Conservation (phyloP, 2,329 filamentous ascomycete species). For the Zasmidium citrigriseum region DNA sequence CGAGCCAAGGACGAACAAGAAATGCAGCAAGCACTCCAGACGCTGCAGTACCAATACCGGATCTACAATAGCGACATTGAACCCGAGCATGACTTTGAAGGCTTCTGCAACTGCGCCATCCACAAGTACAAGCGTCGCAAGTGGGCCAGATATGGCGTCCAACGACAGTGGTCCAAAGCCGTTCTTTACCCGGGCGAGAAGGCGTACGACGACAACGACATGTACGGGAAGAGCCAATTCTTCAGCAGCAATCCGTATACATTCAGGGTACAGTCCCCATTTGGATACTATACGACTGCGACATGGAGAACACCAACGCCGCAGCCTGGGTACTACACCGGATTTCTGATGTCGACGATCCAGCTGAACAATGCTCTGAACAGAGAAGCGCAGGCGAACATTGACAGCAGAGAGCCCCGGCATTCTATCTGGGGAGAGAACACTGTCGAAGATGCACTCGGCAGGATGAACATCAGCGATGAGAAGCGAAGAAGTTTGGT, state of each 20-base stretch:
- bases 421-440: slow-evolving; percentile 41
- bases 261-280: slow-evolving; percentile 36
- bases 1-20: slow-evolving; percentile 47
- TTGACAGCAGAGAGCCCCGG: slow-evolving; percentile 39
- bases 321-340: slow-evolving; percentile 35
- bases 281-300: slow-evolving; percentile 30
- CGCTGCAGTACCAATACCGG: slow-evolving; percentile 40
- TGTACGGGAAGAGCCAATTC: slow-evolving; percentile 15
- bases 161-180: slow-evolving; percentile 47
- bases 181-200: slow-evolving; percentile 49
- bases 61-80: slow-evolving; percentile 52
- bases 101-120: slow-evolving; percentile 43
- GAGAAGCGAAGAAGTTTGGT: slow-evolving; percentile 13
- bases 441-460: slow-evolving; percentile 34
- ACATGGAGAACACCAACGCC: slow-evolving; percentile 30
- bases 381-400: slow-evolving; percentile 36
- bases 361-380: slow-evolving; percentile 40
- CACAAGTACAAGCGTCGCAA: slow-evolving; percentile 43
- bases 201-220: slow-evolving; percentile 33
- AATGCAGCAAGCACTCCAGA: slow-evolving; percentile 46
- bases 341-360: slow-evolving; percentile 40
- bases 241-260: slow-evolving; percentile 41
- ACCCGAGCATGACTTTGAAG: slow-evolving; percentile 48
- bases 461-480: slow-evolving; percentile 27
- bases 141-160: slow-evolving; percentile 38